phyloP scores from a whole-genome alignment of 768 basidiomycete genomes.

The Suillus hirtellus region DNA sequence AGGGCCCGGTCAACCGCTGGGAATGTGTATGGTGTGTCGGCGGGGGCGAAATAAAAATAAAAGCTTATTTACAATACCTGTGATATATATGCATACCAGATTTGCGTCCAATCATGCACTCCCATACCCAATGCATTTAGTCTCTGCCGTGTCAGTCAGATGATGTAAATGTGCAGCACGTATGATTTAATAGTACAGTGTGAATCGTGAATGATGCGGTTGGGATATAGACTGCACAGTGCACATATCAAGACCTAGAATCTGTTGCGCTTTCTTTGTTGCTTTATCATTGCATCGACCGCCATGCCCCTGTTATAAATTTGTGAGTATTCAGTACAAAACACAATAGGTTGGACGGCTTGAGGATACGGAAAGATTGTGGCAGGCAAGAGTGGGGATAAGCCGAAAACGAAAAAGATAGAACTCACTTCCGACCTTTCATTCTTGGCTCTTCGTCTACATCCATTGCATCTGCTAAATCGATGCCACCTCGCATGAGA shows the following conservation, averaged over 20 bases:
- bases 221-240: background rate
- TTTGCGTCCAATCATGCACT: background rate
- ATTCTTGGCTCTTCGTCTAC: constrained; percentile 57
- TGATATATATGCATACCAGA: too few species aligned
- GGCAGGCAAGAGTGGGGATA: background rate
- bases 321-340: background rate
- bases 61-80: too few species aligned
- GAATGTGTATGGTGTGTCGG: background rate
- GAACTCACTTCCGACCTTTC: constrained; percentile 63
- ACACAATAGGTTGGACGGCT: background rate
- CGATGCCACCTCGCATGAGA: constrained; percentile 3
- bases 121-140: background rate
- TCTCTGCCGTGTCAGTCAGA: background rate
- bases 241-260: constrained; percentile 19
- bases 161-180: background rate
- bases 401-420: background rate
- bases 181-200: constrained; percentile 1
- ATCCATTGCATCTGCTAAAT: constrained; percentile 53
- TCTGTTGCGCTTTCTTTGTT: constrained; percentile 59
- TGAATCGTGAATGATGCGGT: background rate
- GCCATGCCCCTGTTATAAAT: constrained; percentile 30
- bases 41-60: background rate
- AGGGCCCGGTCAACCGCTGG: background rate
- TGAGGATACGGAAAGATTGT: background rate
- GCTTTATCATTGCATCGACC: constrained; percentile 46